phyloP scores from a whole-genome alignment of 495 filamentous ascomycete species.

The Penicillium atrosanguineum region DNA sequence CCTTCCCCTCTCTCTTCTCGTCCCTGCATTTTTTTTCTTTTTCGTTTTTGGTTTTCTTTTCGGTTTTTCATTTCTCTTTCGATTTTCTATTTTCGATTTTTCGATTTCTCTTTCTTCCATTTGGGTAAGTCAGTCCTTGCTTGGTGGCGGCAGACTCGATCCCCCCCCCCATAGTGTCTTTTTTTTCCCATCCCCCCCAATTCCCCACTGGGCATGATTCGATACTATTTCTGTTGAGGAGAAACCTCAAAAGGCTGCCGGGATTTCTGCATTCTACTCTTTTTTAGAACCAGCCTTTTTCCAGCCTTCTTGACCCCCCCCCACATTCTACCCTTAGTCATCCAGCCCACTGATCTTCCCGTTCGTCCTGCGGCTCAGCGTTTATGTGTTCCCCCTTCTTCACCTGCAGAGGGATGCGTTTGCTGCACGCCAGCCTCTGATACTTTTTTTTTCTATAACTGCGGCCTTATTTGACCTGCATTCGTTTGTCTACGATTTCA shows the following conservation, averaged over 20 bases:
- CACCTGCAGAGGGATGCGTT: constrained; percentile 32
- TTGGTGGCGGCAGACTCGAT: constrained; percentile 33
- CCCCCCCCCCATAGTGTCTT: background rate
- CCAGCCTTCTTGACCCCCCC: background rate
- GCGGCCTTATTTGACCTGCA: constrained; percentile 18
- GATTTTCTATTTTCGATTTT: background rate
- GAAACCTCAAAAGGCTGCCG: constrained; percentile 22
- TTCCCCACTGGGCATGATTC: constrained; percentile 12
- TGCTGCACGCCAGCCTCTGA: constrained; percentile 28
- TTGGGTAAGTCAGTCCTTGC: constrained; percentile 19
- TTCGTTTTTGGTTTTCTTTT: constrained; percentile 1
- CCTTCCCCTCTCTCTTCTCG: constrained; percentile 15
- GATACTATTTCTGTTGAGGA: constrained; percentile 14
- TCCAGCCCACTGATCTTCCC: constrained; percentile 20
- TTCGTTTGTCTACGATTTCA: constrained; percentile 54
- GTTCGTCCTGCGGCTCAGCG: constrained; percentile 28
- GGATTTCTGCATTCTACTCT: constrained; percentile 12
- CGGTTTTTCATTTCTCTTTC: constrained; percentile 6
- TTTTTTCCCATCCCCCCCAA: constrained; percentile 5
- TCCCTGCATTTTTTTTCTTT: constrained; percentile 10
- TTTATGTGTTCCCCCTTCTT: constrained; percentile 37
- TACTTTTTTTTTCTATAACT: constrained; percentile 29
- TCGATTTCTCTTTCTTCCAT: constrained; percentile 2
- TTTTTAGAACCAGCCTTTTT: background rate
- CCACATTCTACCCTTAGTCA: constrained; percentile 20